Conservation (phyloP, 148 eudicot species). For the Oxyria digyna region DNA sequence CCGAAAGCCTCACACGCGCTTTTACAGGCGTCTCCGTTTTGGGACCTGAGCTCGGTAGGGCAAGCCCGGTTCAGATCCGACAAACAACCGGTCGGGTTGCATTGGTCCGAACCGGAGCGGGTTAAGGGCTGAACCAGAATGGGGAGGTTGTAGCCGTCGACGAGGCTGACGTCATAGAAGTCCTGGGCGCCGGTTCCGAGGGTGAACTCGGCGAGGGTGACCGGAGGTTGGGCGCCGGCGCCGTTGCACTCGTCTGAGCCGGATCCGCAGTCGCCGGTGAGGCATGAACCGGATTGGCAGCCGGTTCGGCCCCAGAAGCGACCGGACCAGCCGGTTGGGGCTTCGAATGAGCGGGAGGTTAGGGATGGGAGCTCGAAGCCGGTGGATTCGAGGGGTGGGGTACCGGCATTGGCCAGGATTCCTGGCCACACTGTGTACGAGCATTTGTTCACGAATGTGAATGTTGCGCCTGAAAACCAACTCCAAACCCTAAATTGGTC, state of each 20-base stretch:
- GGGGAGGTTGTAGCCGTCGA: constrained; percentile 79
- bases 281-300: constrained; percentile 50
- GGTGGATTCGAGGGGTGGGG: constrained; percentile 48
- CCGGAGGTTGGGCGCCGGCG: constrained; percentile 76
- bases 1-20: constrained; percentile 90
- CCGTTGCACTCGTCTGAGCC: constrained; percentile 67
- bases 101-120: constrained; percentile 3
- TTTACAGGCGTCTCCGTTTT: constrained; percentile 60
- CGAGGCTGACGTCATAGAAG: constrained; percentile 86
- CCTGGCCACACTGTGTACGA: constrained; percentile 82
- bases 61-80: constrained; percentile 67
- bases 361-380: constrained; percentile 67
- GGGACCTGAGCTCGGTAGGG: constrained; percentile 50
- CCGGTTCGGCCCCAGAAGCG: constrained; percentile 90
- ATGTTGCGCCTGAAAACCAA: constrained; percentile 29
- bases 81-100: constrained; percentile 63
- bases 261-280: constrained; percentile 82
- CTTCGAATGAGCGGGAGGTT: constrained; percentile 41
- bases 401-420: constrained; percentile 67
- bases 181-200: constrained; percentile 52
- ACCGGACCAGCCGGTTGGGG: constrained; percentile 95
- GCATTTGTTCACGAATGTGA: constrained; percentile 70
- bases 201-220: constrained; percentile 73
- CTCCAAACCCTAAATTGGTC: background rate
- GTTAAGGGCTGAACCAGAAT: constrained; percentile 50